These are phyloP conservation scores for Fusarium globosum DNA, from an alignment of 2,329 filamentous ascomycete species.

Conservation along the genomic window DNA sequence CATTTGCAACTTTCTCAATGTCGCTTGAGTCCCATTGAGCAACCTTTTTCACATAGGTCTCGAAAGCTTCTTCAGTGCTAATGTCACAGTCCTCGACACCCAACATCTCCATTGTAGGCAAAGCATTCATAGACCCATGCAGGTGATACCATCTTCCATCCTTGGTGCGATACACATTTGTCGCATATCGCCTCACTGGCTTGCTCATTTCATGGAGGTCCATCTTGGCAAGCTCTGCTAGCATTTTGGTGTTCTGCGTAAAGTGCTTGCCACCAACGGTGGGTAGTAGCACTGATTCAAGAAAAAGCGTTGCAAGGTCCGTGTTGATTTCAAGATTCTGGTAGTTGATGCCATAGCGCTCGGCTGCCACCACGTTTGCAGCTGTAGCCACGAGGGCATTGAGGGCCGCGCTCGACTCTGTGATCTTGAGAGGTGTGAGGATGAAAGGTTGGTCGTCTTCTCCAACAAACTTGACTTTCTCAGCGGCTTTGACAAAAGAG, in stretches of 20 bases:
- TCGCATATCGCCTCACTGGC: not conserved
- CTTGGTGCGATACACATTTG: not conserved
- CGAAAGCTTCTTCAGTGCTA: not conserved
- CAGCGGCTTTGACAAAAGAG: not conserved
- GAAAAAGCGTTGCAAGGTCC: not conserved
- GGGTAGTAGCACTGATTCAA: not conserved
- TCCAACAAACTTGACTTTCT: not conserved
- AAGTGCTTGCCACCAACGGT: not conserved
- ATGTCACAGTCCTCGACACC: not conserved
- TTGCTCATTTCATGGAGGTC: not conserved
- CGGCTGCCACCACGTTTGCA: not conserved
- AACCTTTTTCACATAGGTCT: not conserved
- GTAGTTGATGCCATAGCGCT: not conserved
- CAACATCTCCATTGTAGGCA: not conserved
- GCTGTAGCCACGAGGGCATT: not conserved
- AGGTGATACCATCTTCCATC: not conserved
- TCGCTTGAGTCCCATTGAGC: not conserved
- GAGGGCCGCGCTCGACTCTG: not conserved
- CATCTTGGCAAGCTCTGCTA: not conserved
- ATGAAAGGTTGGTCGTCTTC: not conserved
- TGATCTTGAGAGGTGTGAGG: constrained; percentile 1
- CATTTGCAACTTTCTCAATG: not conserved
- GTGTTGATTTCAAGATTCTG: not conserved
- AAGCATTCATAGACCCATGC: not conserved
- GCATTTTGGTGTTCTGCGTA: not conserved